A percentile compares a stretch with the other conserved stretches of the same genome.
phyloP scores from a whole-genome alignment of 1,139 yeast genomes.

The Lipomyces yarrowii region DNA sequence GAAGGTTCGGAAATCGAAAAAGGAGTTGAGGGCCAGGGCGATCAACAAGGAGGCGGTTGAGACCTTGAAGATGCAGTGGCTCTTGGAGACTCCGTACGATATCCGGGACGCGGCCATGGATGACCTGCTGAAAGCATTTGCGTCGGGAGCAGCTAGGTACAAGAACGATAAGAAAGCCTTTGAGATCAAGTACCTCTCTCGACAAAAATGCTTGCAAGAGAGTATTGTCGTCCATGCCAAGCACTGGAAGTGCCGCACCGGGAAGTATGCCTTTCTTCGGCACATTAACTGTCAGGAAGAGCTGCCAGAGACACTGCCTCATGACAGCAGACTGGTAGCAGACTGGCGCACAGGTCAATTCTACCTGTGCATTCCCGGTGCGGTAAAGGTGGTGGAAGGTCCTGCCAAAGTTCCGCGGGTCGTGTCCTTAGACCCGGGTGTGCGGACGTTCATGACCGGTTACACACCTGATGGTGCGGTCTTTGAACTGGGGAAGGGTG shows the following conservation, averaged over 20 bases:
- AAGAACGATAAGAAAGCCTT: neutral
- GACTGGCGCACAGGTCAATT: neutral
- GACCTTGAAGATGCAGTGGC: too few species aligned
- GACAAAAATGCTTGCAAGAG: neutral
- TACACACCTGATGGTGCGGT: neutral
- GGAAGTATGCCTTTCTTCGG: neutral
- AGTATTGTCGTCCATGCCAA: neutral
- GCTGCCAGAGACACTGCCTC: neutral
- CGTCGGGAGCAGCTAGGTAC: too few species aligned
- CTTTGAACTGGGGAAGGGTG: neutral
- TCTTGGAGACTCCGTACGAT: too few species aligned
- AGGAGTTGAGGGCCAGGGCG: too few species aligned
- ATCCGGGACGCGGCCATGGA: too few species aligned
- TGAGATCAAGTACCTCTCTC: neutral
- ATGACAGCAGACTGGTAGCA: neutral
- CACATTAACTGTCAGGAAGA: neutral
- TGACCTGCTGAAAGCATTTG: too few species aligned
- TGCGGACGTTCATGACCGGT: neutral
- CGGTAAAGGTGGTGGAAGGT: neutral
- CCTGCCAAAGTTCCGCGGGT: neutral
- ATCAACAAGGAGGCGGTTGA: too few species aligned
- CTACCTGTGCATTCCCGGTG: neutral
- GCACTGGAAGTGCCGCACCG: neutral
- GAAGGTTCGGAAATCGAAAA: too few species aligned
- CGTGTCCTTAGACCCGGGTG: neutral